Conservation (phyloP, 2,329 filamentous ascomycete species). For the Alternaria sp. region DNA sequence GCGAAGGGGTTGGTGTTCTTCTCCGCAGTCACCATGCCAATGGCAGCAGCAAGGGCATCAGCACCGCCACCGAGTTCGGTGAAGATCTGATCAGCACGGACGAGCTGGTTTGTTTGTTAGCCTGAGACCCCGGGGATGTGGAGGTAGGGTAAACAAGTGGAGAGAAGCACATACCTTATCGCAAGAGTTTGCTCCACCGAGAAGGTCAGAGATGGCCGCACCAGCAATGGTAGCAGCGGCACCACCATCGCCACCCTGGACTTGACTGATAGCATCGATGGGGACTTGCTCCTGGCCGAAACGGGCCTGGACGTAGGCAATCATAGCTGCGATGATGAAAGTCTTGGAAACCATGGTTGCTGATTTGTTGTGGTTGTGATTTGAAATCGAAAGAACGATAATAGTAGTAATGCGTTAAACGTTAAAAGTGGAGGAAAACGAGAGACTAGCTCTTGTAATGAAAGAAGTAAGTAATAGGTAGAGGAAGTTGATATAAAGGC, state of each 20-base stretch:
- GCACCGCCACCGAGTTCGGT: conserved; percentile 64
- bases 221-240: conserved; percentile 69
- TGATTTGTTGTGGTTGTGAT: conserved; percentile 4
- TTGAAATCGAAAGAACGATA: neutral
- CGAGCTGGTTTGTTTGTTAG: conserved; percentile 54
- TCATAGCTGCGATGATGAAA: conserved; percentile 36
- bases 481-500: conserved; percentile 13
- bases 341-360: conserved; percentile 43
- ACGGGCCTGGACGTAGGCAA: conserved; percentile 51
- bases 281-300: conserved; percentile 70
- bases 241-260: conserved; percentile 63
- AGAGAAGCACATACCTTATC: conserved; percentile 57
- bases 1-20: conserved; percentile 76
- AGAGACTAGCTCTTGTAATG: conserved; percentile 46
- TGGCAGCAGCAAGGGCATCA: conserved; percentile 67
- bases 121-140: neutral
- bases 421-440: conserved; percentile 5
- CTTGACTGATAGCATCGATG: conserved; percentile 60
- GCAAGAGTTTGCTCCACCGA: conserved; percentile 70
- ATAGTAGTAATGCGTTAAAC: neutral
- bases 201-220: conserved; percentile 65
- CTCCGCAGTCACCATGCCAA: conserved; percentile 69
- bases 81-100: conserved; percentile 69
- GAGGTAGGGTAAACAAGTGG: neutral
- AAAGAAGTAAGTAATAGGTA: conserved; percentile 14